Percentiles rank a stretch among this genome's conserved stretches.
Evolutionary conservation across 495 filamentous ascomycete species (phyloP).

Genomic region (Aspergillus cristatus): DNA sequence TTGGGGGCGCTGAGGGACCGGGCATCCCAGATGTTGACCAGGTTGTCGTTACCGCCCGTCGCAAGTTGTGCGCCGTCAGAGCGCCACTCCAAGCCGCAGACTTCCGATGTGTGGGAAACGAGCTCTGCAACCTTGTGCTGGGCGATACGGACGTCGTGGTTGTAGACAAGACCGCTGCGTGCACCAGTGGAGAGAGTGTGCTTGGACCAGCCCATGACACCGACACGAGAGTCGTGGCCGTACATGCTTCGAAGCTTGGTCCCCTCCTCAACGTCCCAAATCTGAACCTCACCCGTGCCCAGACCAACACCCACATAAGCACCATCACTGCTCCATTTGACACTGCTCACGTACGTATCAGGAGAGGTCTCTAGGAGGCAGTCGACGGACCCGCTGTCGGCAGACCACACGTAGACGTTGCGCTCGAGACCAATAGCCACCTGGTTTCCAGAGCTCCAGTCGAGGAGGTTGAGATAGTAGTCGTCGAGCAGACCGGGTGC

Average conservation of each 20-base stretch:
- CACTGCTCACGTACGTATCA: conserved; percentile 94
- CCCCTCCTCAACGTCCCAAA: conserved; percentile 96
- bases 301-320: conserved; percentile 94
- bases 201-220: conserved; percentile 98
- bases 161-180: conserved; percentile 91
- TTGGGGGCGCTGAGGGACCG: conserved; percentile 86
- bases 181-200: conserved; percentile 92
- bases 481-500: conserved; percentile 93
- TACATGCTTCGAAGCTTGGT: conserved; percentile 96
- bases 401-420: conserved; percentile 98
- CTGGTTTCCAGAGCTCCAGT: conserved; percentile 97
- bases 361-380: conserved; percentile 74
- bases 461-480: conserved; percentile 96
- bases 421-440: conserved; percentile 96
- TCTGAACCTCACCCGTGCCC: conserved; percentile 92
- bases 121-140: conserved; percentile 97
- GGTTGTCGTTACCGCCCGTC: conserved; percentile 95
- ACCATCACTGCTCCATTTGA: conserved; percentile 97
- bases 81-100: conserved; percentile 96
- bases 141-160: conserved; percentile 96
- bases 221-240: conserved; percentile 91
- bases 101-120: conserved; percentile 90
- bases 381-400: conserved; percentile 79
- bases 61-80: conserved; percentile 93
- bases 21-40: conserved; percentile 98